Evolutionary conservation across 345 rosid species (phyloP), one percentile per base, ranked within the genome.

Genomic region (Cardiospermum halicacabum): DNA sequence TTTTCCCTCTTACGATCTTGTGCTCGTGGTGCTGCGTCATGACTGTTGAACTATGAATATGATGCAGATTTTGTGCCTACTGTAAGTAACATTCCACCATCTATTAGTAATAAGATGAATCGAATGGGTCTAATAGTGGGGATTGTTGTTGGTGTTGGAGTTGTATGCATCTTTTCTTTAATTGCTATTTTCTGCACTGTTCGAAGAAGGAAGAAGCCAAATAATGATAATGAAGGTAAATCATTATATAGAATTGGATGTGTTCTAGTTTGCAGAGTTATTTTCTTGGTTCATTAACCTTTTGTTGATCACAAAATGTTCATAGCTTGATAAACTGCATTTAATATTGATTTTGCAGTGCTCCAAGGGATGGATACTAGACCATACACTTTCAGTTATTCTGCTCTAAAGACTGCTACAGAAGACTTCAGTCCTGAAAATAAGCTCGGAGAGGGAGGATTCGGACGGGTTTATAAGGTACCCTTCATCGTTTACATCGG

Each of bases 81-180:
- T 18, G 77, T 74, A n/a, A 66, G 64, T 28, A 65, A 72, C 72
- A 72, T 15, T 1, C 70, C 70, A 13, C 78, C 77, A 53, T 34
- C 31, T n/a, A n/a, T n/a, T 36, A 21, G 3, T 18, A 7, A 18
- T 37, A 56, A 67, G 26, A 74, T 60, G 60, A 34, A 69, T 49
- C 53, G 61, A n/a, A 73, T 75, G 1, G 73, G 81, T 25, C 42
- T 74, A 56, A 62, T 77, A 37, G 72, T 67, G 25, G 85, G 85
- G 16, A 69, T 75, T 34, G 61, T 68, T 19, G 71, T 71, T 2
- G 80, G 76, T 2, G 55, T 75, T 22, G 74, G 66, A 36, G 37
- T 49, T 27, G 56, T 56, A 12, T 11, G 75, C 69, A 53, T 75
- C 34, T 37, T 77, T 11, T 75, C 54, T 21, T 25, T 62, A 56